Conservation (phyloP, 2,329 filamentous ascomycete genomes). For the Cercospora sp. region DNA sequence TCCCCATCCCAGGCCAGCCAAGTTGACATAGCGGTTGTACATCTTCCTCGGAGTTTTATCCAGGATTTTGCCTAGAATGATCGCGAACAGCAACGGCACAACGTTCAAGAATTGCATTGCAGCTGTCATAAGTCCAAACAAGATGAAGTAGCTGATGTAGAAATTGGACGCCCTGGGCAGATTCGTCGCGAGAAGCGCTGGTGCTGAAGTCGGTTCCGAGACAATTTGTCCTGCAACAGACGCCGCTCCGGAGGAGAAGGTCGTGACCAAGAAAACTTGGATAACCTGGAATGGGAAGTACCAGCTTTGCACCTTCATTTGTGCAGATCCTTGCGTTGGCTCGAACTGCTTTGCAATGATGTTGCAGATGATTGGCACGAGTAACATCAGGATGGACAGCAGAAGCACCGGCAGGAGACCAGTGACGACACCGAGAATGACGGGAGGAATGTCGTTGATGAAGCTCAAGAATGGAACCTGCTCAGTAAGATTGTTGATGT, state of each 20-base stretch:
- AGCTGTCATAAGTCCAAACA: conserved; percentile 36
- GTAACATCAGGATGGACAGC: conserved; percentile 45
- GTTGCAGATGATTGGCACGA: conserved; percentile 48
- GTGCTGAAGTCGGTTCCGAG: conserved; percentile 33
- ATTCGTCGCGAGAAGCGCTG: conserved; percentile 36
- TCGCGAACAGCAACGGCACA: conserved; percentile 33
- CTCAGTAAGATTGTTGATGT: conserved; percentile 45
- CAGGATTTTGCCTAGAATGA: conserved; percentile 36
- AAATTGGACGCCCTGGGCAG: conserved; percentile 42
- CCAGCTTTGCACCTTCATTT: conserved; percentile 40
- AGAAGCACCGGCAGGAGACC: conserved; percentile 46
- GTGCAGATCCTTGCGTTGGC: conserved; percentile 44
- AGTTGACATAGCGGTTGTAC: conserved; percentile 45
- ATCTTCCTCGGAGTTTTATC: conserved; percentile 48
- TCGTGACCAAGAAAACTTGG: conserved; percentile 43
- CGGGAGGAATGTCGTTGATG: conserved; percentile 44
- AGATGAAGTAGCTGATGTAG: conserved; percentile 42
- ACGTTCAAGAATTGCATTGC: conserved; percentile 35
- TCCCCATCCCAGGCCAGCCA: conserved; percentile 46
- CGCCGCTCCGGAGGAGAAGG: conserved; percentile 38
- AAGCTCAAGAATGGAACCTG: conserved; percentile 44
- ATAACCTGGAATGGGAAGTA: conserved; percentile 44
- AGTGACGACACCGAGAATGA: conserved; percentile 48
- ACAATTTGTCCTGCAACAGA: conserved; percentile 35
- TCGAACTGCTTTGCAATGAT: conserved; percentile 28